A percentile compares a stretch with the other conserved stretches of the same genome.
phyloP scores from a whole-genome alignment of 371 early-diverging fungal species.

The Fennellomyces sp. region DNA sequence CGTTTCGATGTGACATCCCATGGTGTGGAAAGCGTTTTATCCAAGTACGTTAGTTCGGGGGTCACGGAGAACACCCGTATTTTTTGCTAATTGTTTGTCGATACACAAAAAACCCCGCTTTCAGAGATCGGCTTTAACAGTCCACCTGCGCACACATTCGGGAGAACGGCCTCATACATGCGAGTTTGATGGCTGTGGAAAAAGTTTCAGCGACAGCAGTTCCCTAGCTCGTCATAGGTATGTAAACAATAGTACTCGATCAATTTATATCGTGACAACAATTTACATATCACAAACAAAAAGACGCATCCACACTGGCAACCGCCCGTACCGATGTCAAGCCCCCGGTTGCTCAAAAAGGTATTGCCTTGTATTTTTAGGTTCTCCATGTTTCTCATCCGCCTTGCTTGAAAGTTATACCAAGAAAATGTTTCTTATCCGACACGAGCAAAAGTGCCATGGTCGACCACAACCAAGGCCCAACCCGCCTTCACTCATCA shows the following conservation, averaged over 20 bases:
- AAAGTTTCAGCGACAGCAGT: slow-evolving; percentile 57
- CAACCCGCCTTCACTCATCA: background rate
- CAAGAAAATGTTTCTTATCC: slow-evolving; percentile 11
- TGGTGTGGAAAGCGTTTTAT: slow-evolving; percentile 78
- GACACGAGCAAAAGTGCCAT: slow-evolving; percentile 14
- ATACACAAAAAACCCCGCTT: slow-evolving; percentile 7
- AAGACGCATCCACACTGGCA: slow-evolving; percentile 71
- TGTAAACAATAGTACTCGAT: background rate
- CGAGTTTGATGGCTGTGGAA: slow-evolving; percentile 61
- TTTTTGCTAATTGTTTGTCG: background rate
- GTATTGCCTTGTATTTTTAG: slow-evolving; percentile 8
- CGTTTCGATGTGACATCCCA: slow-evolving; percentile 63
- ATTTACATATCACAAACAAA: background rate
- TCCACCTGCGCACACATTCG: slow-evolving; percentile 79
- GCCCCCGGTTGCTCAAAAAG: slow-evolving; percentile 44
- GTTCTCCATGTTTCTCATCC: background rate
- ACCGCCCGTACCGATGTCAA: slow-evolving; percentile 64
- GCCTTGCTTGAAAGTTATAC: slow-evolving; percentile 9
- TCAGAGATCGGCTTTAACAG: slow-evolving; percentile 78
- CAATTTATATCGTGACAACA: slow-evolving; percentile 7
- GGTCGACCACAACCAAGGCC: background rate
- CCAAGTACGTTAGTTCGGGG: slow-evolving; percentile 40
- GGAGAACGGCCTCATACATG: slow-evolving; percentile 81
- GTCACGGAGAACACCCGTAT: background rate
- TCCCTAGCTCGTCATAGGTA: slow-evolving; percentile 43